phyloP scores from a whole-genome alignment of 1,284 basidiomycete species.

The Boletus smithii region DNA sequence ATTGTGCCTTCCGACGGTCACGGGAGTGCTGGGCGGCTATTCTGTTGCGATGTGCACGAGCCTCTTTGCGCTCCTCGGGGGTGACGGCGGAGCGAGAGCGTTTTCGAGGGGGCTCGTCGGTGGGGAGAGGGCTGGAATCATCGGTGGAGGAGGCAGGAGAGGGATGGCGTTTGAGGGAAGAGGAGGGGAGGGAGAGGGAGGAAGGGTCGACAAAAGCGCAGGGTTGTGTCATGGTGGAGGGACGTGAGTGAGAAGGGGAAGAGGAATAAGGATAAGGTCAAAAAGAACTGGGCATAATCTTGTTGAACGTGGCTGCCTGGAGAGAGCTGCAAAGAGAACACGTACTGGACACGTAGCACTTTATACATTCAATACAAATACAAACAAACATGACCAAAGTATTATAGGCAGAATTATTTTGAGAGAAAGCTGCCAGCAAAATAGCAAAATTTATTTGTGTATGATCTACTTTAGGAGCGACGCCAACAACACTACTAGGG shows the following conservation, averaged over 20 bases:
- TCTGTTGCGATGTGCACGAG: slow-evolving; percentile 76
- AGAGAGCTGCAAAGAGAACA: slow-evolving; percentile 17
- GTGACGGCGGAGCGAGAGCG: slow-evolving; percentile 59
- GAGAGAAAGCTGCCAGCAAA: too few species aligned
- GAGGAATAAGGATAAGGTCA: slow-evolving; percentile 26
- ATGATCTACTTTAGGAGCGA: too few species aligned
- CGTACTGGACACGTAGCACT: slow-evolving; percentile 33
- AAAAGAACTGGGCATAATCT: slow-evolving; percentile 14
- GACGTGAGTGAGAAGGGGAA: background rate
- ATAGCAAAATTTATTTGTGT: too few species aligned
- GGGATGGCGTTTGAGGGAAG: slow-evolving; percentile 28
- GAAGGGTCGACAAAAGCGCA: slow-evolving; percentile 39
- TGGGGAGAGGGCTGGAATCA: slow-evolving; percentile 23
- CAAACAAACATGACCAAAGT: slow-evolving; percentile 19
- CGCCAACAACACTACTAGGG: too few species aligned
- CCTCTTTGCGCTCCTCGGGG: slow-evolving; percentile 76
- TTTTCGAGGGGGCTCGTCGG: slow-evolving; percentile 57
- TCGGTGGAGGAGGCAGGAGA: slow-evolving; percentile 32
- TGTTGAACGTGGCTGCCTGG: slow-evolving; percentile 20
- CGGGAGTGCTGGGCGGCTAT: slow-evolving; percentile 83
- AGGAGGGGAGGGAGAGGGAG: slow-evolving; percentile 38
- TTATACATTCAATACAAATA: slow-evolving; percentile 32
- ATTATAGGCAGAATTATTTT: background rate
- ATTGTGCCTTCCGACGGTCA: slow-evolving; percentile 77
- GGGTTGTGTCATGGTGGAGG: slow-evolving; percentile 17